phyloP scores from a whole-genome alignment of 257 asterid species.

The Solanum etuberosum region DNA sequence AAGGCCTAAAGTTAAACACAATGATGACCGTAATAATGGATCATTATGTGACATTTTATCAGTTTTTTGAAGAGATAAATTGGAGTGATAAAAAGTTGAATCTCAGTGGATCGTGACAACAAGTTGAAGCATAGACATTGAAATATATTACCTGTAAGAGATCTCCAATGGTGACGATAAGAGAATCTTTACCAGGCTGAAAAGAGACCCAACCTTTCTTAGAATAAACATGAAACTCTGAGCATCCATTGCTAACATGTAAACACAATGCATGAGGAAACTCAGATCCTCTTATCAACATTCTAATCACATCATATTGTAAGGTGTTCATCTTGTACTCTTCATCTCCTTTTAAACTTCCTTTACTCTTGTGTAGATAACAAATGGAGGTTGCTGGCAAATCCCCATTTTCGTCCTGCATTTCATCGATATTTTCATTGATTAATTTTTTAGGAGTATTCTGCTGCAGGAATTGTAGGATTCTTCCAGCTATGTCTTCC shows the following conservation, averaged over 20 bases:
- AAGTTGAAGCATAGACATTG: background rate
- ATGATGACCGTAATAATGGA: background rate
- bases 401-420: conserved; percentile 9
- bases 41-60: background rate
- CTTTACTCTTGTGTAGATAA: conserved; percentile 40
- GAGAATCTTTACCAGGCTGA: conserved; percentile 29
- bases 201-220: conserved; percentile 86
- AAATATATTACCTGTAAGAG: conserved; percentile 44
- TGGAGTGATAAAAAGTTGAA: background rate
- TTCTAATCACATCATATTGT: conserved; percentile 62
- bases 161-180: conserved; percentile 63
- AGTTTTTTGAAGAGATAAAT: background rate
- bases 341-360: conserved; percentile 10
- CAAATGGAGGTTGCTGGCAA: conserved; percentile 33
- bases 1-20: background rate
- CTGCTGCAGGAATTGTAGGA: conserved; percentile 30
- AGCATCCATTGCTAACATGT: conserved; percentile 56
- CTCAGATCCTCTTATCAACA: conserved; percentile 67
- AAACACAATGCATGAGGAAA: conserved; percentile 60
- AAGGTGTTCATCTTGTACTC: conserved; percentile 27
- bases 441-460: background rate
- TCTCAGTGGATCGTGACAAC: background rate
- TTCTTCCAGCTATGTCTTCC: conserved; percentile 27
- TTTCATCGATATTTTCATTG: background rate
- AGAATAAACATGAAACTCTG: conserved; percentile 72